Base-by-base conservation (phyloP, 345 rosid genomes). In the Eucalyptus pumila region DNA sequence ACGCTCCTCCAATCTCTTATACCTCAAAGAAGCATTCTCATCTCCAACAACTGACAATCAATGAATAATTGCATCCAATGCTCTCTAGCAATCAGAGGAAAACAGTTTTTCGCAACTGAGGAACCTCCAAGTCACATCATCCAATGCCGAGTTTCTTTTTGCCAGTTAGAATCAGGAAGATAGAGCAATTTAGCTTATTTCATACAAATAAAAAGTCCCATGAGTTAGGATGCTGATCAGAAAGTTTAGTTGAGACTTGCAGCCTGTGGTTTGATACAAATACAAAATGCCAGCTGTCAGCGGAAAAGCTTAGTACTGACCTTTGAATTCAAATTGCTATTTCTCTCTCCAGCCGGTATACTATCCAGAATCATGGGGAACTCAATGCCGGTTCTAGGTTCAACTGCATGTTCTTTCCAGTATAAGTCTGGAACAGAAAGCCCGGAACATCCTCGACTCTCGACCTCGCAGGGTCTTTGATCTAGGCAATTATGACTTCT, bases 331-430 rank as follows among this genome's bases (percentile, higher is more conserved):
- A 93, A 91, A 65, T 91, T 88, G 34, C 93, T 90, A 87, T 92
- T 90, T 85, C 91, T 90, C 87, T 90, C 90, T 88, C 88, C 91
- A 62, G 90, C 89, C 50, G 86, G 88, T 15, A 89, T 40, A 89
- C 92, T 91, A 86, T 96, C 93, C 93, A 97, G 89, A 58, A 91
- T 81, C 69, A 91, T 32, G 19, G 99, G 99, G 91, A 97, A 96
- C 92, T 97, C 97, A 9, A 97, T 96, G 86, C 99, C 97, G 8
- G 99, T 97, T 87, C 91, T 92, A 58, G 98, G 96, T 92, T 97
- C 99, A 51, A 95, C 92, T 5, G 95, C 92, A 89, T 91, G 92
- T 87, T 92, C 92, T 91, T 87, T 91, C 94, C 92, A 86, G 83
- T 93, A 93, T 90, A 95, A 91, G 87, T 95, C 93, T 4, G 94